These are phyloP conservation scores for Butyriboletus appendiculatus DNA, from an alignment of 1,284 basidiomycete species.

Conservation along the genomic window DNA sequence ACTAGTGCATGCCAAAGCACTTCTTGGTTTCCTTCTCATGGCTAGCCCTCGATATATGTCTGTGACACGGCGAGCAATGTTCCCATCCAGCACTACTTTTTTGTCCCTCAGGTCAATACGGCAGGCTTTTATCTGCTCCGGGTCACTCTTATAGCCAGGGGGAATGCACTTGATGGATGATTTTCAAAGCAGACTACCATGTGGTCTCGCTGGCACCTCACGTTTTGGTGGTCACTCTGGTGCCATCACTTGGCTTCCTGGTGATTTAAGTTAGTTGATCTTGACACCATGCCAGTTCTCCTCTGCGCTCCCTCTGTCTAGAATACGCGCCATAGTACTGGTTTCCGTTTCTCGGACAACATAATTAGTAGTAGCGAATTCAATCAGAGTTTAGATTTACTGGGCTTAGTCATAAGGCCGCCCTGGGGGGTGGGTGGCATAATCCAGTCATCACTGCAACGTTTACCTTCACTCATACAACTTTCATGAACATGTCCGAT, in stretches of 20 bases:
- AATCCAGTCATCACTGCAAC: background rate
- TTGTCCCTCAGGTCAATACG: background rate
- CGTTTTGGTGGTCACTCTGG: background rate
- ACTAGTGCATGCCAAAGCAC: slow-evolving; percentile 16
- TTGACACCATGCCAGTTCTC: background rate
- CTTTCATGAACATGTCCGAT: slow-evolving; percentile 47
- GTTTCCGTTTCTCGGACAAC: background rate
- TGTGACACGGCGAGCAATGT: background rate
- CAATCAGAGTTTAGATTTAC: background rate
- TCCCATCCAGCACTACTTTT: background rate
- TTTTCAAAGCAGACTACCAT: background rate
- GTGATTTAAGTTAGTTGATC: slow-evolving; percentile 1
- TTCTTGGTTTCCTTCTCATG: slow-evolving; percentile 20
- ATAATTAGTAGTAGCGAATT: background rate
- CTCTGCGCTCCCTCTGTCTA: background rate
- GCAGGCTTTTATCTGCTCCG: background rate
- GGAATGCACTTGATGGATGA: background rate
- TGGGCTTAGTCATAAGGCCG: slow-evolving; percentile 32
- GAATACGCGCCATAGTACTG: background rate
- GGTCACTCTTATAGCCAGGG: background rate
- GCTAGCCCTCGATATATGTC: slow-evolving; percentile 7
- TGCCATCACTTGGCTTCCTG: background rate
- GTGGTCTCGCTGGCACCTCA: background rate
- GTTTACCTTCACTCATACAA: slow-evolving; percentile 5
- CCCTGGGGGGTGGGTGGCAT: background rate